Percentiles rank a stretch among this genome's conserved stretches.
Evolutionary conservation across 441 rosid species (phyloP).

Genomic region (Theobroma grandiflorum): DNA sequence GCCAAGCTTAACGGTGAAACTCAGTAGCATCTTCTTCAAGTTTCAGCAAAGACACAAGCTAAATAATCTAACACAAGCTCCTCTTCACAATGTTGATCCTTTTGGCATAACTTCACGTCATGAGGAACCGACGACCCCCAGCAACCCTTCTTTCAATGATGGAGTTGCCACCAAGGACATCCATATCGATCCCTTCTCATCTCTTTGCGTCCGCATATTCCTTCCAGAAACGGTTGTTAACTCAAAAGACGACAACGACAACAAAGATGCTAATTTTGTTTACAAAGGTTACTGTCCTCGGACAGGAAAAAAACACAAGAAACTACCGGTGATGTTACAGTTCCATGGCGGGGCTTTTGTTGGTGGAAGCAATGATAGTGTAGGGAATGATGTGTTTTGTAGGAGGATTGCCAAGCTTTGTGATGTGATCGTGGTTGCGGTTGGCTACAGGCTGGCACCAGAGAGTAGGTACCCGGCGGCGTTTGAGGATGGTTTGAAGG

Average conservation of each 20-base stretch:
- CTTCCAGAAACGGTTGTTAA: conserved; percentile 55
- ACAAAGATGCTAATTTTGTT: conserved; percentile 35
- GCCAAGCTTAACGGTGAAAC: conserved; percentile 66
- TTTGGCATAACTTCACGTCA: conserved; percentile 66
- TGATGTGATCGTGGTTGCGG: conserved; percentile 72
- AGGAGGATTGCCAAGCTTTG: conserved; percentile 65
- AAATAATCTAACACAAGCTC: conserved; percentile 49
- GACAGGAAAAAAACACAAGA: conserved; percentile 44
- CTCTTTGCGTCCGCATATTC: conserved; percentile 74
- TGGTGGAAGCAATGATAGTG: conserved; percentile 64
- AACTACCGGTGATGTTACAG: conserved; percentile 68
- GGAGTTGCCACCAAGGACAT: conserved; percentile 78
- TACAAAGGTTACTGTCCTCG: conserved; percentile 58
- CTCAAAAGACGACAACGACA: conserved; percentile 30
- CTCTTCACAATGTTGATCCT: conserved; percentile 42
- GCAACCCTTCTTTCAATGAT: conserved; percentile 63
- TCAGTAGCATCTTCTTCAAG: conserved; percentile 72
- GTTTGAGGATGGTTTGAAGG: conserved; percentile 76
- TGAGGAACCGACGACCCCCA: conserved; percentile 55
- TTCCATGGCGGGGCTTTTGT: conserved; percentile 82
- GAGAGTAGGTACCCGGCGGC: conserved; percentile 71
- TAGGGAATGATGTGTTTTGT: conserved; percentile 66
- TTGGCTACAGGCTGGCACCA: conserved; percentile 77
- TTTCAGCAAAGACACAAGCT: conserved; percentile 58
- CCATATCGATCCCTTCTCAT: conserved; percentile 71